These are phyloP conservation scores for Asterionellopsis glacialis DNA, from an alignment of 108 stramenopile species.

Conservation along the genomic window DNA sequence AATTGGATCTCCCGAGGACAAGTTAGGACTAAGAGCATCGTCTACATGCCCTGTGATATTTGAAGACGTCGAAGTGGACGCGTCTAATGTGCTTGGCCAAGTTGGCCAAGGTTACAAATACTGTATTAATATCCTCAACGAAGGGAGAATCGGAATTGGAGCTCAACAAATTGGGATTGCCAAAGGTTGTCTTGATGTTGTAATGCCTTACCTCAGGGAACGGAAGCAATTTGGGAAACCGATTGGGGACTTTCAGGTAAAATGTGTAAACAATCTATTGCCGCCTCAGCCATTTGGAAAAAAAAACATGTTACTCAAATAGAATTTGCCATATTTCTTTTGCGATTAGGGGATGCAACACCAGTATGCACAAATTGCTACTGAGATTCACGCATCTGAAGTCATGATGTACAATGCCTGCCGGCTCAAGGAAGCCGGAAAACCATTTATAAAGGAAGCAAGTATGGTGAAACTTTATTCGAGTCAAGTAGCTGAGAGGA, in stretches of 20 bases:
- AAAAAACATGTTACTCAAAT: neutral
- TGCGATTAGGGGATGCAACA: slow-evolving; percentile 78
- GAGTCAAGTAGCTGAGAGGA: slow-evolving; percentile 86
- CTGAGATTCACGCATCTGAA: slow-evolving; percentile 92
- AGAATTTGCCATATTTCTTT: neutral
- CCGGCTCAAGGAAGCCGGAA: slow-evolving; percentile 84
- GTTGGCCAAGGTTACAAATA: slow-evolving; percentile 92
- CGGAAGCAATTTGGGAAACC: slow-evolving; percentile 86
- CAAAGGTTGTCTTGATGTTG: slow-evolving; percentile 87
- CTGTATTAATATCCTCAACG: slow-evolving; percentile 95
- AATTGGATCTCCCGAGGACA: slow-evolving; percentile 88
- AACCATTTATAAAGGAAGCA: slow-evolving; percentile 91
- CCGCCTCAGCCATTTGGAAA: neutral
- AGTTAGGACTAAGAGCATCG: slow-evolving; percentile 88
- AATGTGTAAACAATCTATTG: neutral
- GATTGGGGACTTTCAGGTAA: slow-evolving; percentile 85
- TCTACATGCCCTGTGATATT: slow-evolving; percentile 88
- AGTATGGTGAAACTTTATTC: slow-evolving; percentile 92
- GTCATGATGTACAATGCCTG: slow-evolving; percentile 90
- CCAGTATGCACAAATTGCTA: slow-evolving; percentile 90
- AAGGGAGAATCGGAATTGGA: slow-evolving; percentile 95
- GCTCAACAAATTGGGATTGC: slow-evolving; percentile 92
- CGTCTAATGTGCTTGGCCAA: slow-evolving; percentile 75
- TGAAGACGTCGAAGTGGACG: slow-evolving; percentile 82
- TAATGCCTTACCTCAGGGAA: slow-evolving; percentile 86